These are phyloP conservation scores for Fusarium robinianum DNA, from an alignment of 2,329 filamentous ascomycete genomes.

Conservation along the genomic window DNA sequence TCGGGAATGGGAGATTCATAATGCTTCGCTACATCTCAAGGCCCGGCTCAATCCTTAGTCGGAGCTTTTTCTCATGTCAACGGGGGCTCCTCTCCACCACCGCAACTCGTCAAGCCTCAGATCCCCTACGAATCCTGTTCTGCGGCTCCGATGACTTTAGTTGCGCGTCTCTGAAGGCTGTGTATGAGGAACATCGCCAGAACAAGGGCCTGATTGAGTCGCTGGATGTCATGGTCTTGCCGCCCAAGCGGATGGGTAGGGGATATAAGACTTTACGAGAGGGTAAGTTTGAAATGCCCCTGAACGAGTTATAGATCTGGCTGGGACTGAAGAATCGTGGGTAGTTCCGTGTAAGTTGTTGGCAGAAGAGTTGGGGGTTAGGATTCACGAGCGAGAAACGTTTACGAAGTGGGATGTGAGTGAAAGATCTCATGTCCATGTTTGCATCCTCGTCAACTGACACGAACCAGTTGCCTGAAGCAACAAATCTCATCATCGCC, in stretches of 20 bases:
- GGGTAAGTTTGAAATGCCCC: conserved; percentile 52
- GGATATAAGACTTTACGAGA: conserved; percentile 70
- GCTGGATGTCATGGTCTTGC: conserved; percentile 84
- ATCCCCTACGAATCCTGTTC: conserved; percentile 83
- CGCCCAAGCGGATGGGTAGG: conserved; percentile 77
- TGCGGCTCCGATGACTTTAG: conserved; percentile 95
- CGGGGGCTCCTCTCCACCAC: conserved; percentile 30
- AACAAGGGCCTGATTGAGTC: conserved; percentile 66
- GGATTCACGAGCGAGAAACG: conserved; percentile 75
- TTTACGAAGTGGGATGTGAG: conserved; percentile 80
- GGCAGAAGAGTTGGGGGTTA: conserved; percentile 66
- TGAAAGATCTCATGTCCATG: no score
- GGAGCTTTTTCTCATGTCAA: conserved; percentile 7
- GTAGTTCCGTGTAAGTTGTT: conserved; percentile 73
- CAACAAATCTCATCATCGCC: conserved; percentile 80
- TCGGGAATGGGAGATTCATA: neutral
- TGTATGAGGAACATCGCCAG: conserved; percentile 62
- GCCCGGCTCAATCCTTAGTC: conserved; percentile 12
- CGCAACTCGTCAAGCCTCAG: conserved; percentile 38
- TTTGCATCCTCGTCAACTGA: no score
- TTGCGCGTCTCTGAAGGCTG: conserved; percentile 71
- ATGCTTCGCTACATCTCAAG: conserved; percentile 29
- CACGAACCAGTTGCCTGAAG: conserved; percentile 55
- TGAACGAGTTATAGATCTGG: neutral
- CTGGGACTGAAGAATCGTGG: conserved; percentile 2